Evolutionary conservation across 1,284 basidiomycete species (phyloP), one percentile per base, ranked within the genome.

Genomic region (Apiotrichum mycotoxinovorans): DNA sequence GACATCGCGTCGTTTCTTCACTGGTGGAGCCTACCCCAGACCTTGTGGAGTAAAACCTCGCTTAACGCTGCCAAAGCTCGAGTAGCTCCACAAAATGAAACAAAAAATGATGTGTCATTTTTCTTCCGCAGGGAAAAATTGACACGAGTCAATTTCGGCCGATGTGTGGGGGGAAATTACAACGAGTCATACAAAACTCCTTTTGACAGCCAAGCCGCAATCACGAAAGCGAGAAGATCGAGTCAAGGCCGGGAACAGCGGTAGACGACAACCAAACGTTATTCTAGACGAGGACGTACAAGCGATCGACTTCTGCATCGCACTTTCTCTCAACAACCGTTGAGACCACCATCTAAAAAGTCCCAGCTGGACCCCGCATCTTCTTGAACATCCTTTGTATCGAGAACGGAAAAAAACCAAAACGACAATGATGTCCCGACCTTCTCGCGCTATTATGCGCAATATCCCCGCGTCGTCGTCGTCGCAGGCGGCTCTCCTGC

Each of bases 401-500:
- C 40, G 42, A 43, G 42, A 43, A n/a, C n/a, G n/a, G n/a, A n/a
- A n/a, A 43, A 15, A 43, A 7, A 26, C 2, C 46, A 30, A 37
- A 48, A 45, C 30, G 30, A 30, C 30, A 48, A 60, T 60, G 58
- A 37, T 56, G 37, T 46, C 52, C 44, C 52, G 52, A 30, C 58
- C 58, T 5, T 52, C 58, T 23, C 58, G 58, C 49, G 58, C 54
- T 37, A 35, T 60, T 51, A 47, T 56, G 42, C 58, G 51, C 58
- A 44, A 27, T 38, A 33, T 56, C 20, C 46, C n/a, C n/a, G n/a
- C n/a, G n/a, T n/a, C 46, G n/a, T 48, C 46, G 11, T 17, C 40
- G 20, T 41, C 40, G n/a, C 51, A 65, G 26, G 53, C 67, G 18
- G 51, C 62, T 43, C 48, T 62, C 52, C 52, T 50, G n/a, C 37